A percentile compares a stretch with the other conserved stretches of the same genome.
These are phyloP conservation scores for Alopecurus myosuroides DNA, from an alignment of 176 grass and related monocot genomes.

Conservation along the genomic window DNA sequence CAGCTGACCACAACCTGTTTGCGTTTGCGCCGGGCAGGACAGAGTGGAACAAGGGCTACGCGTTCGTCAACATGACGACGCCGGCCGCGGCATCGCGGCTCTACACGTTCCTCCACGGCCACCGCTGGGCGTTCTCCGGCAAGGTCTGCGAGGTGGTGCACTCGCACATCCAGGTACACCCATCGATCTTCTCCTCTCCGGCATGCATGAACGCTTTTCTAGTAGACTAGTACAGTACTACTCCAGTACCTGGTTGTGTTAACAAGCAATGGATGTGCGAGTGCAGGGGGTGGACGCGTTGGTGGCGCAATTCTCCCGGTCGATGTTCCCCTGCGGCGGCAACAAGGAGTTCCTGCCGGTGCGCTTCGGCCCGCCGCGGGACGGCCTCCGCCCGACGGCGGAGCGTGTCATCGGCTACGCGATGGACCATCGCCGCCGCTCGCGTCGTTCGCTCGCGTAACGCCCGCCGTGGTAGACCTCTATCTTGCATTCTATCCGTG, in stretches of 20 bases:
- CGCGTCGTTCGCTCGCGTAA: background rate
- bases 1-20: background rate
- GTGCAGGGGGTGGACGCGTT: constrained; percentile 22
- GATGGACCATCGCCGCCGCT: background rate
- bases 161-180: constrained; percentile 38
- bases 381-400: constrained; percentile 5
- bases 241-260: background rate
- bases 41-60: constrained; percentile 48
- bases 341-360: constrained; percentile 39
- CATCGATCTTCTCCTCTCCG: background rate
- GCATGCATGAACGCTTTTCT: background rate
- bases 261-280: background rate
- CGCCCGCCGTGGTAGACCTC: background rate
- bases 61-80: constrained; percentile 61
- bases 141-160: constrained; percentile 56
- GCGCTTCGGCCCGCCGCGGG: constrained; percentile 33
- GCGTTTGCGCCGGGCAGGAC: constrained; percentile 17
- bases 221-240: no score
- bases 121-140: constrained; percentile 17
- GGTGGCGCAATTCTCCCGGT: constrained; percentile 11
- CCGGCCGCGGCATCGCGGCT: constrained; percentile 33
- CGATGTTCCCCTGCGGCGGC: constrained; percentile 6
- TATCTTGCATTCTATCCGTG: constrained; percentile 37
- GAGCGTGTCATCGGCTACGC: constrained; percentile 10
- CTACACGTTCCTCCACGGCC: constrained; percentile 1